Base-by-base conservation (phyloP, 2,329 filamentous ascomycete genomes). In the Cephalotrichum gorgonifer region DNA sequence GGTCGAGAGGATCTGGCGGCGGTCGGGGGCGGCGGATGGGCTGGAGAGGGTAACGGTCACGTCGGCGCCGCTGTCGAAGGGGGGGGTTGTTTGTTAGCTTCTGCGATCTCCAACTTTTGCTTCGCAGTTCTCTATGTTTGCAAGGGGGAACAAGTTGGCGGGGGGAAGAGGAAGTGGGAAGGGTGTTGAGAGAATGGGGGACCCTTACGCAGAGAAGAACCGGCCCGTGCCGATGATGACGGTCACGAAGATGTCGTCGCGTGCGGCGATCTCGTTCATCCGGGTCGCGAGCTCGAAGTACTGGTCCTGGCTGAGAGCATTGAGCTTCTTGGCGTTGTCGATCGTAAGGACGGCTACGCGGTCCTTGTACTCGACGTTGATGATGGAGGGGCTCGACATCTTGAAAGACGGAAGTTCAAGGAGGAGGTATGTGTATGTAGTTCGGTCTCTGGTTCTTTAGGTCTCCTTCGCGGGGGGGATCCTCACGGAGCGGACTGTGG, bases 241-340 rank as follows among this genome's bases (percentile, higher is more conserved):
- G 3, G 91, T 97, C 57, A 95, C 81, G 60, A 77, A 86, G 52
- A 96, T 81, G 55, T 95, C 86, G 53, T 91, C 81, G 54, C 82
- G 82, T 8, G 72, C 74, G 15, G 88, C 90, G 44, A 97, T 74
- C 62, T 95, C 83, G 51, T 84, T 78, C 62, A 98, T 69, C 44
- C 80, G 75, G 56, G 79, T 75, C 2, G 85, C 81, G 39, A 97
- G 75, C 27, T 81, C 75, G 64, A 86, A 95, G 72, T 96, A 97
- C 47, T 83, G 75, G 53, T 78, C 70, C 58, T 78, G 74, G 52
- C 71, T 77, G 47, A 96, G 70, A 28, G 91, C 88, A 65, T 94
- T 94, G 65, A 97, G 86, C 70, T 96, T 96, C 62, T 82, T 78
- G 49, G 83, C 78, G 47, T 87, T 85, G 67, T 90, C 84, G 62